These are phyloP conservation scores for Erythrophleum ivorense DNA, from an alignment of 331 rosid genomes.

Conservation along the genomic window DNA sequence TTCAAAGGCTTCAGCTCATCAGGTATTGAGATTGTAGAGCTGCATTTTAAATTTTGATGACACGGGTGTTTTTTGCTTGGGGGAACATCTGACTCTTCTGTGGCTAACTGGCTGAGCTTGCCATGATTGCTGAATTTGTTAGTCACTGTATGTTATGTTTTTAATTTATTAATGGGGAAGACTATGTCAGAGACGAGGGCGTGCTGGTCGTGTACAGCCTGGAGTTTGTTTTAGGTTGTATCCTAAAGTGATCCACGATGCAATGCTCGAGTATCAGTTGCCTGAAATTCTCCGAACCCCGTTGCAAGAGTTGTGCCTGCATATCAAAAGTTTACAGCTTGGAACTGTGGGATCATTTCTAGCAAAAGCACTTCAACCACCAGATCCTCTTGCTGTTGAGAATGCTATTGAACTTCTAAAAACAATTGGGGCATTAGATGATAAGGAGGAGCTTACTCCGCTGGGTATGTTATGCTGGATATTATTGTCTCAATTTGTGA, in stretches of 20 bases:
- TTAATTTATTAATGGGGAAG: constrained; percentile 31
- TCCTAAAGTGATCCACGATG: constrained; percentile 85
- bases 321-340: constrained; percentile 91
- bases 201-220: constrained; percentile 98
- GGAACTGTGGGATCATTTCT: constrained; percentile 90
- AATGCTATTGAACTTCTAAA: constrained; percentile 96
- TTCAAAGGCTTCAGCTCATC: constrained; percentile 98
- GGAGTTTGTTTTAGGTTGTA: constrained; percentile 92
- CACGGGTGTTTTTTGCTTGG: constrained; percentile 27
- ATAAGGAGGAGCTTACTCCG: constrained; percentile 89
- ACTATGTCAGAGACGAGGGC: constrained; percentile 89
- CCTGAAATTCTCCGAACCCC: constrained; percentile 97
- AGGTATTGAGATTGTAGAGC: constrained; percentile 60
- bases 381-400: constrained; percentile 90
- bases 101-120: constrained; percentile 19
- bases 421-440: constrained; percentile 92
- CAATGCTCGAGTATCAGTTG: constrained; percentile 87
- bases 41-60: not conserved
- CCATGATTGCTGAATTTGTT: constrained; percentile 17
- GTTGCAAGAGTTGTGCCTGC: constrained; percentile 97
- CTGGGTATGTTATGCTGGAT: constrained; percentile 63
- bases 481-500: constrained; percentile 32
- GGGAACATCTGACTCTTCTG: constrained; percentile 27
- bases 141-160: constrained; percentile 26
- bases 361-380: constrained; percentile 97